Percentiles rank a stretch among this genome's conserved stretches.
These are phyloP conservation scores for Teratosphaeria viscida DNA, from an alignment of 2,329 filamentous ascomycete genomes.

Conservation along the genomic window DNA sequence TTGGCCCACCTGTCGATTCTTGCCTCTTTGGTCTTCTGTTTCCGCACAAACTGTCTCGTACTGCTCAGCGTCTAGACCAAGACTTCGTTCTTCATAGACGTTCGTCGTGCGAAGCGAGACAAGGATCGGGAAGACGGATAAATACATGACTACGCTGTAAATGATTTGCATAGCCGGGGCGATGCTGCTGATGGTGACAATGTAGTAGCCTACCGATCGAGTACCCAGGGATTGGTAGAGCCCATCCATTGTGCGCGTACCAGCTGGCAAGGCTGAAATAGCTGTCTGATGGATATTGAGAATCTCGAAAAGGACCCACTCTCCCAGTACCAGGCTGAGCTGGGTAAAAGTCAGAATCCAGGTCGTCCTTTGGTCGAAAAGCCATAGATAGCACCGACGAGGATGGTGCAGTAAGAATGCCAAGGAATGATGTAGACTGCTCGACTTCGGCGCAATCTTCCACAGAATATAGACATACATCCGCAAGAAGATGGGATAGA, in stretches of 20 bases:
- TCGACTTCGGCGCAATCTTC: conserved; percentile 11
- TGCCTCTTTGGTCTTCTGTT: background rate
- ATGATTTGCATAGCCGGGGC: conserved; percentile 48
- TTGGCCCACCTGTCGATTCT: background rate
- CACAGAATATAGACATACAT: conserved; percentile 46
- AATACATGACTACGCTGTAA: conserved; percentile 58
- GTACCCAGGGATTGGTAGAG: conserved; percentile 30
- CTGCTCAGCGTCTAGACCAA: conserved; percentile 1
- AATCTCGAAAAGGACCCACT: conserved; percentile 17
- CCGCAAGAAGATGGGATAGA: conserved; percentile 49
- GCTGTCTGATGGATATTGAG: conserved; percentile 6
- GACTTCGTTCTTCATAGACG: conserved; percentile 54
- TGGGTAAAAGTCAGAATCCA: conserved; percentile 6
- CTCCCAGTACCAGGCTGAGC: conserved; percentile 2
- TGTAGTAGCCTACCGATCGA: conserved; percentile 4
- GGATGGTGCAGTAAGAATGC: conserved; percentile 30
- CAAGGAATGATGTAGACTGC: conserved; percentile 20
- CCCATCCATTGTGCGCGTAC: background rate
- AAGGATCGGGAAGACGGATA: conserved; percentile 52
- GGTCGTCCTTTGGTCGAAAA: conserved; percentile 44
- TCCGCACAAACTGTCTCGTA: background rate
- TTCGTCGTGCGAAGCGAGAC: conserved; percentile 59
- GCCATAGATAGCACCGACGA: conserved; percentile 49
- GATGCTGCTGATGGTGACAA: conserved; percentile 35
- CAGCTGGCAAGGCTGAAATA: background rate